These are phyloP conservation scores for Stentor roeselii DNA, from an alignment of 73 alveolate genomes.

Conservation along the genomic window DNA sequence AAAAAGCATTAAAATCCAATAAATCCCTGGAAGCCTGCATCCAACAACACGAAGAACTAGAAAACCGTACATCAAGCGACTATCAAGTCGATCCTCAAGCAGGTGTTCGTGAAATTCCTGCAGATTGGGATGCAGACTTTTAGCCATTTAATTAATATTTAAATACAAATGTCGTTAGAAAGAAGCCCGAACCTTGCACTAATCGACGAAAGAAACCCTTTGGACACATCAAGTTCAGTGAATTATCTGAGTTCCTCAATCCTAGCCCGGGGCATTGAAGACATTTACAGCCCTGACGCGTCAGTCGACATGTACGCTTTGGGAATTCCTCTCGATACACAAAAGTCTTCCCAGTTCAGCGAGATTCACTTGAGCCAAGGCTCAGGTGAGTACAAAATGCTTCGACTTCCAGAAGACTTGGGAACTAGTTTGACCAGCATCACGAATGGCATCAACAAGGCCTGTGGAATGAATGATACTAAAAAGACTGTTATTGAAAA, in stretches of 20 bases:
- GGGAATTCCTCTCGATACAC: not conserved
- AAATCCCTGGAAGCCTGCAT: not conserved
- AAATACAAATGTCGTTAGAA: constrained; percentile 7
- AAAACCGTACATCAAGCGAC: too few species aligned
- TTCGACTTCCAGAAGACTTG: too few species aligned
- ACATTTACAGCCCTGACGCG: not conserved
- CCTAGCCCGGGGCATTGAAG: not conserved
- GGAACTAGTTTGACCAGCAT: too few species aligned
- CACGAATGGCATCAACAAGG: not conserved
- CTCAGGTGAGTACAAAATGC: not conserved
- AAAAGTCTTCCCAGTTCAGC: not conserved
- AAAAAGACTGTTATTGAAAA: not conserved
- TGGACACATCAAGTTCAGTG: constrained; percentile 12
- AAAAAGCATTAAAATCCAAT: not conserved
- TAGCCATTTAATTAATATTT: too few species aligned
- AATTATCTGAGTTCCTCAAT: not conserved
- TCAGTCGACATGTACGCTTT: not conserved
- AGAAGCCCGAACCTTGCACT: not conserved
- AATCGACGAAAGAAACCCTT: not conserved
- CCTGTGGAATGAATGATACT: not conserved
- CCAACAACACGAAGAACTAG: not conserved
- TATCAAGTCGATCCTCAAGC: not conserved
- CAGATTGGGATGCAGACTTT: not conserved
- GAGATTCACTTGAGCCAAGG: not conserved
- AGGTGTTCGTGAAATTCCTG: not conserved